Evolutionary conservation across 495 filamentous ascomycete genomes (phyloP).

Genomic region (Copromyces sp.): DNA sequence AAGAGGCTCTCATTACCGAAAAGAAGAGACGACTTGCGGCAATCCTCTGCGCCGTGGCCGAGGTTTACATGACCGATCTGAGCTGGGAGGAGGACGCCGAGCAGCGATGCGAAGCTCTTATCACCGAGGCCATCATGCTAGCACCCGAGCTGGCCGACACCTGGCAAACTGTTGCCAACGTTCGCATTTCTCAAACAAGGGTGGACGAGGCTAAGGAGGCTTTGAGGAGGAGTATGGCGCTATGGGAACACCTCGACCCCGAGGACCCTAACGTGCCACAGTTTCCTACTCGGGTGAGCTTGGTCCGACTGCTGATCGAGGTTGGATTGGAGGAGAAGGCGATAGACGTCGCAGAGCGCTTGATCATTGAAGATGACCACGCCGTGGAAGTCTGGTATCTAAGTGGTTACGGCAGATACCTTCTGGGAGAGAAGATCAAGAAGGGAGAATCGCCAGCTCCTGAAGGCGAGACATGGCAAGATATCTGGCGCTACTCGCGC

Average conservation of each 20-base stretch:
- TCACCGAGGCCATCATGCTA: constrained; percentile 75
- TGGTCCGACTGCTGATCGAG: constrained; percentile 81
- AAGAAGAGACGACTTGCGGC: constrained; percentile 71
- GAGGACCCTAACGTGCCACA: constrained; percentile 60
- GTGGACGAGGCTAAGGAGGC: constrained; percentile 70
- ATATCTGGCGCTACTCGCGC: constrained; percentile 45
- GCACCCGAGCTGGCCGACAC: constrained; percentile 68
- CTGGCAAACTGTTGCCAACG: constrained; percentile 85
- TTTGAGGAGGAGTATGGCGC: constrained; percentile 58
- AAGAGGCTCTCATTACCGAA: constrained; percentile 42
- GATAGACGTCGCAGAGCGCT: constrained; percentile 69
- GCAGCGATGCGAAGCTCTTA: constrained; percentile 66
- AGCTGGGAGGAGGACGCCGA: constrained; percentile 87
- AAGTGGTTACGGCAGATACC: constrained; percentile 81
- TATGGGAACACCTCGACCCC: constrained; percentile 69
- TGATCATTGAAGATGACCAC: constrained; percentile 80
- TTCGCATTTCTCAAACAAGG: constrained; percentile 78
- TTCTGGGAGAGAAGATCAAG: constrained; percentile 61
- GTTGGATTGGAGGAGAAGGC: constrained; percentile 76
- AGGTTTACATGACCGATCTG: constrained; percentile 98
- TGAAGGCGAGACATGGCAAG: constrained; percentile 35
- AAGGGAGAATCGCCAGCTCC: constrained; percentile 16
- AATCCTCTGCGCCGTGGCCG: constrained; percentile 78
- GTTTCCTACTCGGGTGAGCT: constrained; percentile 72
- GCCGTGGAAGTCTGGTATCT: constrained; percentile 96